phyloP scores from a whole-genome alignment of 2,329 filamentous ascomycete genomes.

The Teratosphaeria epicoccoides region DNA sequence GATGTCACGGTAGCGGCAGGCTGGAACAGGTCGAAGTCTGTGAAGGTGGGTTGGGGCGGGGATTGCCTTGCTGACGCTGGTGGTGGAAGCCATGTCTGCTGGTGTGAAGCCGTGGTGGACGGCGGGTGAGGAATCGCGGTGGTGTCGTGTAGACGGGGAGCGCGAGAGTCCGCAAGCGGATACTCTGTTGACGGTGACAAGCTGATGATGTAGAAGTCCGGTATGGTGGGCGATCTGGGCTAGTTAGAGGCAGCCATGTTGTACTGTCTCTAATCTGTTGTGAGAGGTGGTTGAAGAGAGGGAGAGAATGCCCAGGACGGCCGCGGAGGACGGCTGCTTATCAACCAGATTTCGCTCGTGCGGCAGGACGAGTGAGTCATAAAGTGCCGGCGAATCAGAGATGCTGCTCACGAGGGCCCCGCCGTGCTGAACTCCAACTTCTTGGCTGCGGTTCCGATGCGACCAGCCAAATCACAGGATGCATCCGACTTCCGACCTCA shows the following conservation, averaged over 20 bases:
- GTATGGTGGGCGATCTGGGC: slow-evolving; percentile 22
- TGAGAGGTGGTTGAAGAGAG: slow-evolving; percentile 8
- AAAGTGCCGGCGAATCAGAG: too few species aligned
- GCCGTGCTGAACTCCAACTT: background rate
- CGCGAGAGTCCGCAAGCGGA: slow-evolving; percentile 26
- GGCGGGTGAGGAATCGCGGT: slow-evolving; percentile 57
- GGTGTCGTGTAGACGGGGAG: slow-evolving; percentile 23
- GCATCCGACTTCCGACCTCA: background rate
- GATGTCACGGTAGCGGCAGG: slow-evolving; percentile 30
- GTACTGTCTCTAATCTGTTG: slow-evolving; percentile 18
- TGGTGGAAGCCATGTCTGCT: slow-evolving; percentile 68
- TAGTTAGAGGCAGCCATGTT: slow-evolving; percentile 26
- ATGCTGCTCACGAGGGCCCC: background rate
- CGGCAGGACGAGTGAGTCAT: background rate
- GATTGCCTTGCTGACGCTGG: slow-evolving; percentile 41
- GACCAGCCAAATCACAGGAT: background rate
- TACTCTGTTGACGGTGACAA: slow-evolving; percentile 20
- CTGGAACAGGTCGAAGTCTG: slow-evolving; percentile 69
- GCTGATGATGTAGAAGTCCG: slow-evolving; percentile 8
- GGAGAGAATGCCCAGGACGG: background rate
- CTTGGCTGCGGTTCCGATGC: background rate
- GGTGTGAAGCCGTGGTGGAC: slow-evolving; percentile 70
- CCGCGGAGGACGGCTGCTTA: background rate
- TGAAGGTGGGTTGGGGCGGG: slow-evolving; percentile 39
- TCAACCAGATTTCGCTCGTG: background rate